A percentile compares a stretch with the other conserved stretches of the same genome.
These are phyloP conservation scores for Trichoderma breve DNA, from an alignment of 2,329 filamentous ascomycete species.

Conservation along the genomic window DNA sequence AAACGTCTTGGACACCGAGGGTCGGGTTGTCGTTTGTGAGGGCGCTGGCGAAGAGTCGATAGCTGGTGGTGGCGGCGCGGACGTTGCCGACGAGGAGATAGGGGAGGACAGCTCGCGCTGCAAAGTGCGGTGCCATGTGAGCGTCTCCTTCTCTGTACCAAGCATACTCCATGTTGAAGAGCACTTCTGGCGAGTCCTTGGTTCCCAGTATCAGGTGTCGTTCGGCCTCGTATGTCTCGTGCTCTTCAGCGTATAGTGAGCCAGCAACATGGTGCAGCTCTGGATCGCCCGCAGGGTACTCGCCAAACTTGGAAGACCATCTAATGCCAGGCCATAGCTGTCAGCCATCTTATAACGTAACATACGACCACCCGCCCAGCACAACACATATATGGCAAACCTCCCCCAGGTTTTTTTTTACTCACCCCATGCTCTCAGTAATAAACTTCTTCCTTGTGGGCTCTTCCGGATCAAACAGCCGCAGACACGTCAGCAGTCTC, in stretches of 20 bases:
- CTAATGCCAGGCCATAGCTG: conserved; percentile 26
- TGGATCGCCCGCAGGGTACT: conserved; percentile 86
- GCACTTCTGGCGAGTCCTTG: conserved; percentile 76
- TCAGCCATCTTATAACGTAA: background rate
- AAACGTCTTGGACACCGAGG: conserved; percentile 78
- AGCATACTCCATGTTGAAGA: conserved; percentile 81
- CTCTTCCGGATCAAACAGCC: conserved; percentile 78
- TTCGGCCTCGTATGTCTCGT: conserved; percentile 91
- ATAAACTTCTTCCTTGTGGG: conserved; percentile 93
- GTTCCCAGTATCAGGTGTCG: conserved; percentile 85
- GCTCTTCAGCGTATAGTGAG: conserved; percentile 84
- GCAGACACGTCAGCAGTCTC: conserved; percentile 72
- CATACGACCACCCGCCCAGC: background rate
- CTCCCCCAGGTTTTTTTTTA: conserved; percentile 19
- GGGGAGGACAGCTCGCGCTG: conserved; percentile 81
- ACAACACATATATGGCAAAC: background rate
- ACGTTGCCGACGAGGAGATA: conserved; percentile 90
- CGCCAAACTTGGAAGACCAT: conserved; percentile 84
- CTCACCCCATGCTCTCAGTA: conserved; percentile 74
- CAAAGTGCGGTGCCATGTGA: conserved; percentile 83
- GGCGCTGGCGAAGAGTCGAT: conserved; percentile 59
- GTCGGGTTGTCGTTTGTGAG: conserved; percentile 42
- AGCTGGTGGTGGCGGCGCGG: conserved; percentile 79
- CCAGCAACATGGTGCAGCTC: conserved; percentile 93
- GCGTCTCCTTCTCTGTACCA: conserved; percentile 92